Conservation (phyloP, 1,139 yeast genomes). For the Saccharomyces uvarum region DNA sequence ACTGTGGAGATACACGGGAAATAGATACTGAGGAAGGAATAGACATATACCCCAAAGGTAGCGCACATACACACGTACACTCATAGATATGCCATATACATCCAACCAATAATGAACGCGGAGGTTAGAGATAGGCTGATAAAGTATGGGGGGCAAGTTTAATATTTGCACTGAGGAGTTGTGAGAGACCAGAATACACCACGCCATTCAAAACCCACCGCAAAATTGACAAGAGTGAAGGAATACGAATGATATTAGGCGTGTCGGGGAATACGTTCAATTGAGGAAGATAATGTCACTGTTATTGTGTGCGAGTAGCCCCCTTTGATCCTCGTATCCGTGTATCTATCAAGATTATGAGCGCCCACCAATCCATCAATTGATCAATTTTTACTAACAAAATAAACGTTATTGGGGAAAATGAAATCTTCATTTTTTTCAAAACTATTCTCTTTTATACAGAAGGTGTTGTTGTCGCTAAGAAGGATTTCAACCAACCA, state of each 20-base stretch:
- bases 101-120: background rate
- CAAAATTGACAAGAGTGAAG: too few relatives aligned
- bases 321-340: background rate
- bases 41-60: background rate
- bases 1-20: background rate
- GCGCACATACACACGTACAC: background rate
- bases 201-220: too few relatives aligned
- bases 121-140: too few relatives aligned
- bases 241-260: too few relatives aligned
- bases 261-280: background rate
- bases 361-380: background rate
- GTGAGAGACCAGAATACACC: too few relatives aligned
- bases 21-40: background rate
- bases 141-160: too few relatives aligned
- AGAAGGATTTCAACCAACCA: slow-evolving; percentile 96
- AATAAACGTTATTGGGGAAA: background rate
- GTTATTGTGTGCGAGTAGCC: background rate
- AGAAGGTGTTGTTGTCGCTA: slow-evolving; percentile 99
- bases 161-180: too few relatives aligned
- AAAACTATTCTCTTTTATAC: slow-evolving; percentile 15
- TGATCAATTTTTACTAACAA: background rate
- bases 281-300: background rate
- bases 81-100: background rate
- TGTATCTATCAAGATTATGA: background rate
- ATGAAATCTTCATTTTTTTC: background rate